Base-by-base conservation (phyloP, 805 yeast genomes). In the Nakazawaea ernobii region DNA sequence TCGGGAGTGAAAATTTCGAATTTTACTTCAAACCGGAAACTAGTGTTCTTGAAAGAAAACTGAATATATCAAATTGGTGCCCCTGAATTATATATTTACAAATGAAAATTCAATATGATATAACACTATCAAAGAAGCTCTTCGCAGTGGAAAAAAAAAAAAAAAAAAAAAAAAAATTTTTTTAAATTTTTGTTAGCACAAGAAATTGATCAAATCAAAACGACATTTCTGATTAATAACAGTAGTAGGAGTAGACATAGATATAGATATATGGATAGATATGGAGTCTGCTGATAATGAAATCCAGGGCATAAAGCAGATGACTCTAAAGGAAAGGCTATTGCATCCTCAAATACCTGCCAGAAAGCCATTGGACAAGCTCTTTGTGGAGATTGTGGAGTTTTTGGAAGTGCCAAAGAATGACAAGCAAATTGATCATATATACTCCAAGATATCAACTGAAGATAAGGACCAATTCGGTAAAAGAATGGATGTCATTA, bases 301-400 rank as follows among this genome's bases (percentile, higher is more conserved):
- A 20, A 35, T 35, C 35, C 26, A 44, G 37, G 13, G 9, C 24
- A 45, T 45, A 5, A 28, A 39, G 11, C 29, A 39, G 29, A 20
- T 30, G 35, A 48, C 43, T 35, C 60, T 6, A 50, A 54, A 13
- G 35, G 49, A 54, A 39, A 51, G 57, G n/a, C 50, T 65, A 4
- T 52, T 59, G 13, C 50, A 50, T 11, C 59, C 59, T 15, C 53
- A 52, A 41, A 50, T 67, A 9, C 44, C 49, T 10, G 57, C 69
- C 40, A 56, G 59, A 5, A 58, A 59, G 0, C 65, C 67, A 2
- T 45, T 69, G 39, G 70, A 69, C 10, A 50, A 52, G 43, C 50
- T 66, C 9, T 67, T 68, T 40, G 61, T 58, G 6, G 52, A 55
- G 26, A 55, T 67, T 6, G 49, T 55, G 3, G 46, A 50, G 6